These are phyloP conservation scores for Cotoneaster glaucophyllus DNA, from an alignment of 306 rosid genomes.

Conservation along the genomic window DNA sequence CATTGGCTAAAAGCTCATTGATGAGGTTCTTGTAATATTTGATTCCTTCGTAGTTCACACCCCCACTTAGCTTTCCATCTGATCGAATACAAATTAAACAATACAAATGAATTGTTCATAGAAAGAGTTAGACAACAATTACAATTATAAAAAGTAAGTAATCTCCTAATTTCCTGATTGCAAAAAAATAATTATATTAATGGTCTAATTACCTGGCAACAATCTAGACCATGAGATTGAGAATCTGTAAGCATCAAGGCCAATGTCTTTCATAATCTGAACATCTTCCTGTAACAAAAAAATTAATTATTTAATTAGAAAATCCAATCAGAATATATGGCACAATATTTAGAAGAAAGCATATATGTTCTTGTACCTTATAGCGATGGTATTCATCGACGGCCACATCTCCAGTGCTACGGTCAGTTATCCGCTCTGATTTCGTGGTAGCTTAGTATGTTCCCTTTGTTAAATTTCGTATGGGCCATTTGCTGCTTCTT, in stretches of 20 bases:
- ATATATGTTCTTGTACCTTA: background rate
- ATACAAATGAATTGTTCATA: background rate
- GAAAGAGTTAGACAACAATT: background rate
- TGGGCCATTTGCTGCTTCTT: no score
- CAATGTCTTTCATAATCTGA: background rate
- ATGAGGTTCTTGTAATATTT: slow-evolving; percentile 33
- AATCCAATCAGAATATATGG: background rate
- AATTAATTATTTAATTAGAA: background rate
- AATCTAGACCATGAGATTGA: slow-evolving; percentile 11
- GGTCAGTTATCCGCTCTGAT: slow-evolving; percentile 6
- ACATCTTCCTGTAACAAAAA: slow-evolving; percentile 10
- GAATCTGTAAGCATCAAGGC: slow-evolving; percentile 8
- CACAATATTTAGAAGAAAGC: background rate
- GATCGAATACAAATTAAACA: background rate
- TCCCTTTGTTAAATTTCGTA: no score
- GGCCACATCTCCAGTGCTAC: slow-evolving; percentile 9
- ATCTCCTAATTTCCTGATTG: background rate
- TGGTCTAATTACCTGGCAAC: background rate
- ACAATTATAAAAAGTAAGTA: background rate
- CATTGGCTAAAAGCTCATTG: slow-evolving; percentile 27
- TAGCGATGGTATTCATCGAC: slow-evolving; percentile 7
- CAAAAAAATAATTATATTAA: background rate
- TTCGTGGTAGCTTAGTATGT: no score
- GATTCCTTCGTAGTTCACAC: slow-evolving; percentile 40
- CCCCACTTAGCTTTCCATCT: slow-evolving; percentile 40